Percentiles rank a stretch among this genome's conserved stretches.
These are phyloP conservation scores for Aegilops umbellulata DNA, from an alignment of 176 grass and related monocot genomes.

Conservation along the genomic window DNA sequence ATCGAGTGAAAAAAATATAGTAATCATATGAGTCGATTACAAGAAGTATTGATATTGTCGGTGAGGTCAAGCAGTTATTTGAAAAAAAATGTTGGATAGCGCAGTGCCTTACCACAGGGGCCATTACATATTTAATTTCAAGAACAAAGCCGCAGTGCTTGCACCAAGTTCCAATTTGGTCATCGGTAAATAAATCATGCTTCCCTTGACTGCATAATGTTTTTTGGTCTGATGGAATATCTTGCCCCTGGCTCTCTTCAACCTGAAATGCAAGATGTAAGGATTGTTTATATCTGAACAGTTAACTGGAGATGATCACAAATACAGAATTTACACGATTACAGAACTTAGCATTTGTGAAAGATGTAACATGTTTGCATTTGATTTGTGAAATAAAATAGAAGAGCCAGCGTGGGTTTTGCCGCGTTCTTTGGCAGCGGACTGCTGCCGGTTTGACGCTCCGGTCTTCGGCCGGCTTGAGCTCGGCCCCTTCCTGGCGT, in stretches of 20 bases:
- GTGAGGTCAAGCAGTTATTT: constrained; percentile 1
- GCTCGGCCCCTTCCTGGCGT: not conserved
- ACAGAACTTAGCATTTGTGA: not conserved
- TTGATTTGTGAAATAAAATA: not conserved
- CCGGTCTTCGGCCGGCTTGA: constrained; percentile 11
- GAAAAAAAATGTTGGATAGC: not conserved
- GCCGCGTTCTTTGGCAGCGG: not conserved
- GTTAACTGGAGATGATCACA: not conserved
- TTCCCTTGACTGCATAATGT: constrained; percentile 40
- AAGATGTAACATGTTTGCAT: not conserved
- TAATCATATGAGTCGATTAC: not conserved
- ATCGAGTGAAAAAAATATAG: constrained; percentile 18
- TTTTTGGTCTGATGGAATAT: constrained; percentile 6
- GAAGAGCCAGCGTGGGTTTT: not conserved
- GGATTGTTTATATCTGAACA: constrained; percentile 8
- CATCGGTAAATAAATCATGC: constrained; percentile 65
- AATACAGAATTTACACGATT: not conserved
- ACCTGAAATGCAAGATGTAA: constrained; percentile 22
- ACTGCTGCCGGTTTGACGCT: not conserved
- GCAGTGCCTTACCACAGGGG: constrained; percentile 55
- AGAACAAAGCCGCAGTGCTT: constrained; percentile 53
- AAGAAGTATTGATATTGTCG: not conserved
- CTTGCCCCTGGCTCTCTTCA: not conserved
- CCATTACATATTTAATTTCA: constrained; percentile 68
- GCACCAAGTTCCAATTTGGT: constrained; percentile 70